Percentiles rank a stretch among this genome's conserved stretches.
Conservation (phyloP, 441 rosid genomes). For the Populus hybrid region DNA sequence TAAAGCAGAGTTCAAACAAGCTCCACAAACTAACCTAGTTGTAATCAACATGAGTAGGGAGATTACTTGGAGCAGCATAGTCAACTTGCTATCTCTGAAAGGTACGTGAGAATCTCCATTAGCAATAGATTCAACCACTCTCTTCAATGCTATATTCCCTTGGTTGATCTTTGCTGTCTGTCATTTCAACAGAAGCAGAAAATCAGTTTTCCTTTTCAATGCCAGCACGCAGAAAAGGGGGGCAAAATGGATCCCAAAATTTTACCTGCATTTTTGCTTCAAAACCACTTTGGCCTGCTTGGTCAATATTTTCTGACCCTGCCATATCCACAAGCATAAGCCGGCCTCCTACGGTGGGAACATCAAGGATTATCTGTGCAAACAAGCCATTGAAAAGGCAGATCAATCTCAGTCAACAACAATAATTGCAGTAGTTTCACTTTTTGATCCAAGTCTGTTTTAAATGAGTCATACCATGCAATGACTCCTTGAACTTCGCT, state of each 20-base stretch:
- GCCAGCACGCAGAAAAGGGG: not conserved
- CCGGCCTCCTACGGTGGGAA: constrained; percentile 93
- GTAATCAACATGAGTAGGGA: constrained; percentile 9
- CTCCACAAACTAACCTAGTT: not conserved
- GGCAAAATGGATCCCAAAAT: not conserved
- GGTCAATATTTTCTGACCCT: constrained; percentile 96
- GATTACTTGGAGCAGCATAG: constrained; percentile 89
- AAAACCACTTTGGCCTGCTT: constrained; percentile 86
- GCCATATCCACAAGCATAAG: constrained; percentile 99
- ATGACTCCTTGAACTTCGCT: constrained; percentile 95
- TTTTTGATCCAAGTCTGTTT: not conserved
- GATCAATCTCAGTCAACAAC: too few relatives aligned
- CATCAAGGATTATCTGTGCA: constrained; percentile 84
- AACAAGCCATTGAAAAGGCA: not conserved
- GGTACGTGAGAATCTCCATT: constrained; percentile 99
- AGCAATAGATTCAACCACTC: constrained; percentile 97
- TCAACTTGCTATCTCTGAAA: constrained; percentile 92
- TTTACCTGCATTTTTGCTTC: constrained; percentile 97
- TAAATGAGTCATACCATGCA: constrained; percentile 60
- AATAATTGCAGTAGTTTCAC: constrained; percentile 4
- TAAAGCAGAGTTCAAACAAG: not conserved
- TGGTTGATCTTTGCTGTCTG: constrained; percentile 97
- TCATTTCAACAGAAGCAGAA: constrained; percentile 20
- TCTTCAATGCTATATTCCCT: constrained; percentile 86
- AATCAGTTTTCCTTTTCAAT: constrained; percentile 7